phyloP scores from a whole-genome alignment of 2,329 filamentous ascomycete species.

The Phialophora macrospora region DNA sequence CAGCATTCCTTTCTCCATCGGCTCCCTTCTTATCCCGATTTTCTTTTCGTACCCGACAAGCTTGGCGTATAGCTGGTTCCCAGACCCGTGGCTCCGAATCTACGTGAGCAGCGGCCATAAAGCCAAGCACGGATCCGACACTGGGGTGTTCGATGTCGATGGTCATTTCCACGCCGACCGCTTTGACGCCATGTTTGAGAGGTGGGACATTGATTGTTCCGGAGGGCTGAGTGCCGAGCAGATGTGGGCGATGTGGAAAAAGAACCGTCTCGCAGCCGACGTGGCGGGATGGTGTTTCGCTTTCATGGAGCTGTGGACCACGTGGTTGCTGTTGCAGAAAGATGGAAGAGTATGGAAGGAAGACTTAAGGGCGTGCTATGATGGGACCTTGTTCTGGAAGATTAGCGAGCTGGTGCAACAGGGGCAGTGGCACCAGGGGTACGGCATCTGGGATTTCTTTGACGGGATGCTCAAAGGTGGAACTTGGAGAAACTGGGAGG shows the following conservation, averaged over 20 bases:
- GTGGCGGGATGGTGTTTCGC: constrained; percentile 50
- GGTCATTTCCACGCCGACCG: constrained; percentile 53
- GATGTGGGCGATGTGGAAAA: constrained; percentile 47
- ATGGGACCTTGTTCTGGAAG: constrained; percentile 39
- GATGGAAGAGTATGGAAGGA: constrained; percentile 43
- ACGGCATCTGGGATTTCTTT: constrained; percentile 32
- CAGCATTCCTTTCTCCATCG: constrained; percentile 44
- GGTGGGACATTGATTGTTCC: constrained; percentile 49
- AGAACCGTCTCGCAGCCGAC: constrained; percentile 51
- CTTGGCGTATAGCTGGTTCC: constrained; percentile 45
- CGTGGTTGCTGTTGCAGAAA: constrained; percentile 41
- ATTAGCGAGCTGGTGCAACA: constrained; percentile 25
- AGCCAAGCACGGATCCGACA: constrained; percentile 53
- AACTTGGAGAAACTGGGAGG: constrained; percentile 35
- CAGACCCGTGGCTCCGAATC: constrained; percentile 53
- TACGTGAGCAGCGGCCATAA: constrained; percentile 49
- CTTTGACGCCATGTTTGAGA: constrained; percentile 56
- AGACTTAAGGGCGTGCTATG: constrained; percentile 41
- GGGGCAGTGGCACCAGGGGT: constrained; percentile 29
- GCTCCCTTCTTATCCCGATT: constrained; percentile 48
- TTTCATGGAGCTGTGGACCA: constrained; percentile 41
- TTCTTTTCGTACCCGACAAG: constrained; percentile 55
- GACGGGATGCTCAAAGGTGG: constrained; percentile 23
- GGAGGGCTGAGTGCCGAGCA: constrained; percentile 49
- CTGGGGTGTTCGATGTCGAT: constrained; percentile 52